Evolutionary conservation across 225 moss, liverwort and hornwort genomes (phyloP).

Genomic region (Bryoerythrophyllum caledonicum): DNA sequence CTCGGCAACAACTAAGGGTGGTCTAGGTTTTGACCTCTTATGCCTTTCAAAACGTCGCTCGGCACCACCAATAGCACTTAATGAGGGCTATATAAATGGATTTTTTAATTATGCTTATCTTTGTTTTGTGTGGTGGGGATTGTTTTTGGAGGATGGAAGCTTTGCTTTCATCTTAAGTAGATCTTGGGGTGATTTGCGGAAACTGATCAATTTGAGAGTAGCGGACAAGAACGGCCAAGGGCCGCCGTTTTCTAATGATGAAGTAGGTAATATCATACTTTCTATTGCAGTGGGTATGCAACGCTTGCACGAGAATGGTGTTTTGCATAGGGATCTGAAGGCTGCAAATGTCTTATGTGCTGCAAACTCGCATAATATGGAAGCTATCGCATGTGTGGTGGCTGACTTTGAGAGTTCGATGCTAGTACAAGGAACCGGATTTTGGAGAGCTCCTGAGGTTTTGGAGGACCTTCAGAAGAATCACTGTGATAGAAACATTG

Average conservation of each 20-base stretch:
- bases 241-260: background rate
- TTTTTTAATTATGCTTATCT: no score
- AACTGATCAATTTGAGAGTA: background rate
- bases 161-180: no score
- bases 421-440: background rate
- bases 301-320: background rate
- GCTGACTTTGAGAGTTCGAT: background rate
- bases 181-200: no score
- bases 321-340: background rate
- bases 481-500: background rate
- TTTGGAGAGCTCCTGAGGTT: background rate
- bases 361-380: no score
- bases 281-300: background rate
- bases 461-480: background rate
- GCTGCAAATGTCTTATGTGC: background rate
- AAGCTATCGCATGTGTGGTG: no score
- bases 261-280: rapidly evolving
- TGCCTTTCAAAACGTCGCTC: no score
- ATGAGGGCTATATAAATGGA: no score
- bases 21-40: no score
- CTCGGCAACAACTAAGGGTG: no score
- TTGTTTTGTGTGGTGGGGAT: no score
- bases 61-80: no score
- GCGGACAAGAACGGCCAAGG: background rate
- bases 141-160: background rate